Conservation (phyloP, 805 yeast genomes). For the Kazachstania kunashirensis region DNA sequence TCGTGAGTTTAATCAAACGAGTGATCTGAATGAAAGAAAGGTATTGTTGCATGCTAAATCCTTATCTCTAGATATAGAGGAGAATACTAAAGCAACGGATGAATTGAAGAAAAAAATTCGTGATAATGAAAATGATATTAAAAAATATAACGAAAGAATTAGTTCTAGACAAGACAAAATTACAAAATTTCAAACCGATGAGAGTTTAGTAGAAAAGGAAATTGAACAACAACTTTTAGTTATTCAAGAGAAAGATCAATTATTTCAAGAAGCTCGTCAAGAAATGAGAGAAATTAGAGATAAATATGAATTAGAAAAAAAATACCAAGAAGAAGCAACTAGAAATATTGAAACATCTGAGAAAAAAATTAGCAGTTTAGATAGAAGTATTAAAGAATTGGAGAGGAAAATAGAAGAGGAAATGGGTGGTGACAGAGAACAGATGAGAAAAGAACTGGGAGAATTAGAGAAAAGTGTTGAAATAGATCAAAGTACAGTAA, state of each 20-base stretch:
- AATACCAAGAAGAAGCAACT: slow-evolving; percentile 16
- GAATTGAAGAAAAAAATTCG: slow-evolving; percentile 11
- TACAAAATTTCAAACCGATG: slow-evolving; percentile 19
- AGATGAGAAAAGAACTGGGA: slow-evolving; percentile 15
- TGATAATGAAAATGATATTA: slow-evolving; percentile 13
- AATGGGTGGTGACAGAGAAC: slow-evolving; percentile 25
- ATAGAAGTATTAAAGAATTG: slow-evolving; percentile 18
- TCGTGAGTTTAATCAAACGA: slow-evolving; percentile 33
- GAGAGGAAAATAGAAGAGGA: slow-evolving; percentile 23
- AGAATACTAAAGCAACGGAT: slow-evolving; percentile 13
- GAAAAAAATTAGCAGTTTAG: slow-evolving; percentile 13
- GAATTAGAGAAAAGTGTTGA: slow-evolving; percentile 9
- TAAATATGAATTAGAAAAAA: slow-evolving; percentile 16
- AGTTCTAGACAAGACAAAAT: slow-evolving; percentile 21
- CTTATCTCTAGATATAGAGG: slow-evolving; percentile 37
- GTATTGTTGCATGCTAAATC: slow-evolving; percentile 38
- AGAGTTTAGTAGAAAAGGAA: slow-evolving; percentile 11
- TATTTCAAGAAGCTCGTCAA: slow-evolving; percentile 13
- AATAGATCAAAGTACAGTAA: slow-evolving; percentile 5
- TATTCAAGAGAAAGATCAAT: slow-evolving; percentile 14
- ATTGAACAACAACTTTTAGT: slow-evolving; percentile 9
- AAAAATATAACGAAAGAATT: slow-evolving; percentile 12
- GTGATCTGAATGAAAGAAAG: slow-evolving; percentile 33
- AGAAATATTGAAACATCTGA: slow-evolving; percentile 14
- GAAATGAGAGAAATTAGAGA: slow-evolving; percentile 10